Conservation (phyloP, 805 yeast species). For the Saccharomycopsis lassenensis region DNA sequence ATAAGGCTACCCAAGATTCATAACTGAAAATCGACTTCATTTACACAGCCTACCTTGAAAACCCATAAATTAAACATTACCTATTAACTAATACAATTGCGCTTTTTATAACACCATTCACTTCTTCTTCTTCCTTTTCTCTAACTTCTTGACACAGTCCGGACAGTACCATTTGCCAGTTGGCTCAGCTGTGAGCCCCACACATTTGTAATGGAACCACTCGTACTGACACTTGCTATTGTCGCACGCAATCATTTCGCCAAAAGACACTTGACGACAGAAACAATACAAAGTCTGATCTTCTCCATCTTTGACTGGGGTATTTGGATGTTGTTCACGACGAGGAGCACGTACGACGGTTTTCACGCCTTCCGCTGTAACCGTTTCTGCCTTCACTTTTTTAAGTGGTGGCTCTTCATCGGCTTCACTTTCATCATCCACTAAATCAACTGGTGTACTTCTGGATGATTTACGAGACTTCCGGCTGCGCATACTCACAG, state of each 20-base stretch:
- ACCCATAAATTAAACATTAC: background rate
- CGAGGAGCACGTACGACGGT: too few species aligned
- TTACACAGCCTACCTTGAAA: background rate
- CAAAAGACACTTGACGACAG: conserved; percentile 89
- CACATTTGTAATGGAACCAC: conserved; percentile 73
- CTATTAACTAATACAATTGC: background rate
- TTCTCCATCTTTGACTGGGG: conserved; percentile 13
- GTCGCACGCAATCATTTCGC: conserved; percentile 96
- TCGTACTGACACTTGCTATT: conserved; percentile 54
- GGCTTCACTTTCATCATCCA: too few species aligned
- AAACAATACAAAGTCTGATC: conserved; percentile 39
- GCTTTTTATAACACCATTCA: conserved; percentile 14
- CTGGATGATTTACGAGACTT: background rate
- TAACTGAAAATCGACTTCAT: background rate
- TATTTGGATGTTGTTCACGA: too few species aligned
- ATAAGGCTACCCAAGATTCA: background rate
- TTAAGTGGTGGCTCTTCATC: too few species aligned
- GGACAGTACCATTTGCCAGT: conserved; percentile 94
- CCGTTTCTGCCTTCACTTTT: too few species aligned
- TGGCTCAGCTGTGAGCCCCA: conserved; percentile 81
- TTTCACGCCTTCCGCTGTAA: too few species aligned
- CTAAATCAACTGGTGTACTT: too few species aligned
- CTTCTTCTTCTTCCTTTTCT: conserved; percentile 24
- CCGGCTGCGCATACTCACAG: too few species aligned
- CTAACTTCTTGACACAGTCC: conserved; percentile 43